Evolutionary conservation across 306 rosid species (phyloP).

Genomic region (Prunus davidiana): DNA sequence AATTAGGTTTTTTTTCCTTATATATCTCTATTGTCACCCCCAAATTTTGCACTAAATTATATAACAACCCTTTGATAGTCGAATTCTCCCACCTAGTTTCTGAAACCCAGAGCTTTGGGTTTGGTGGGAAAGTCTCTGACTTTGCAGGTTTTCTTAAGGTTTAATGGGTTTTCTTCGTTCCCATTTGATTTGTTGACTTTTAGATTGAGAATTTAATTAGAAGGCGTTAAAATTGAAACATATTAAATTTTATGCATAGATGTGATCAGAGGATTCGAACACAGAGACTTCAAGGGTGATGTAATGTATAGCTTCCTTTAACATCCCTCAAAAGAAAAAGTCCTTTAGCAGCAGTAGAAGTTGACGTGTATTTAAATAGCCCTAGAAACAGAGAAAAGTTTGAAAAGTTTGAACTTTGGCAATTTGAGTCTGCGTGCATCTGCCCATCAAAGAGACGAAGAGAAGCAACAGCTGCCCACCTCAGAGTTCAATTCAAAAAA

Average conservation of each 20-base stretch:
- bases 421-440: too few species aligned
- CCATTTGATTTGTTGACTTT: constrained; percentile 37
- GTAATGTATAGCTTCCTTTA: too few species aligned
- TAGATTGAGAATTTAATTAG: constrained; percentile 33
- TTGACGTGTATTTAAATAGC: too few species aligned
- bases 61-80: not conserved
- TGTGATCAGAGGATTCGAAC: too few species aligned
- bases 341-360: too few species aligned
- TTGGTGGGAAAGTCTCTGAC: not conserved
- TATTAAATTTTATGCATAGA: constrained; percentile 19
- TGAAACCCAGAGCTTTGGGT: constrained; percentile 4
- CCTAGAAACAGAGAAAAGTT: too few species aligned
- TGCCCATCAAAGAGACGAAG: not conserved
- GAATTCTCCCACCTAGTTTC: not conserved
- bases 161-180: constrained; percentile 10
- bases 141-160: constrained; percentile 1
- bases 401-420: not conserved
- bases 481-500: not conserved
- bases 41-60: not conserved
- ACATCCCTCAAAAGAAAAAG: too few species aligned
- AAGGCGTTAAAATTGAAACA: constrained; percentile 19
- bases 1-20: too few species aligned
- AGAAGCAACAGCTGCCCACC: not conserved
- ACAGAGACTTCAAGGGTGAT: too few species aligned
- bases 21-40: constrained; percentile 1